Conservation (phyloP, 2,329 filamentous ascomycete genomes). For the Colletotrichum sp. region DNA sequence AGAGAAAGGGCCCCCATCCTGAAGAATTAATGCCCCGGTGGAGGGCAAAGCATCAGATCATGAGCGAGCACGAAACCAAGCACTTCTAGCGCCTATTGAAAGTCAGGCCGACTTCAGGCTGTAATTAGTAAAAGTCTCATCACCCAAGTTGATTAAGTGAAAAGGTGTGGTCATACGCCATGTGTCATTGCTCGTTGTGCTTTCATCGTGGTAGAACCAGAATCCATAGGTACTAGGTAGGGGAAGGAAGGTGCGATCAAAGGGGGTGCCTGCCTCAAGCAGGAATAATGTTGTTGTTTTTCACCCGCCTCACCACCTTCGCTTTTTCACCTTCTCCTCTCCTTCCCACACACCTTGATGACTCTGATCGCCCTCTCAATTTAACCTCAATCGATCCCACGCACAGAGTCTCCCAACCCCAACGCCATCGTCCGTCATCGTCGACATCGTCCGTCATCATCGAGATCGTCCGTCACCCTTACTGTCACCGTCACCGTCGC, state of each 20-base stretch:
- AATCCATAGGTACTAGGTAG: too few species aligned
- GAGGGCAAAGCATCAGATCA: background rate
- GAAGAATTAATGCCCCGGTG: too few species aligned
- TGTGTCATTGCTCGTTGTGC: too few species aligned
- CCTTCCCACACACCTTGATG: background rate
- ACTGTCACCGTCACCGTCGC: too few species aligned
- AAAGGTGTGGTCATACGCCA: too few species aligned
- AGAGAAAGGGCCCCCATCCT: background rate
- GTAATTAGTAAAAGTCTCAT: fast-evolving
- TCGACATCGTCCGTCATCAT: too few species aligned
- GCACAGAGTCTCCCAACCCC: too few species aligned
- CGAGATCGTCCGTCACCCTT: too few species aligned
- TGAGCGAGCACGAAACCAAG: background rate
- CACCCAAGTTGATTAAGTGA: fast-evolving
- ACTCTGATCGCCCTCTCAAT: background rate
- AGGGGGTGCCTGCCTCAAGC: background rate
- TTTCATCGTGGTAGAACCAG: too few species aligned
- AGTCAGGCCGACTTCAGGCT: background rate
- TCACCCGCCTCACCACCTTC: background rate
- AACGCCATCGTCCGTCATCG: too few species aligned
- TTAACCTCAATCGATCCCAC: too few species aligned
- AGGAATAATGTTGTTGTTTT: background rate
- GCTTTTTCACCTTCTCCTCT: background rate
- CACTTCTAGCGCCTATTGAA: background rate
- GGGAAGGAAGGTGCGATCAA: background rate